Evolutionary conservation across 768 basidiomycete genomes (phyloP).

Genomic region (Candolleomyces efflorescens): DNA sequence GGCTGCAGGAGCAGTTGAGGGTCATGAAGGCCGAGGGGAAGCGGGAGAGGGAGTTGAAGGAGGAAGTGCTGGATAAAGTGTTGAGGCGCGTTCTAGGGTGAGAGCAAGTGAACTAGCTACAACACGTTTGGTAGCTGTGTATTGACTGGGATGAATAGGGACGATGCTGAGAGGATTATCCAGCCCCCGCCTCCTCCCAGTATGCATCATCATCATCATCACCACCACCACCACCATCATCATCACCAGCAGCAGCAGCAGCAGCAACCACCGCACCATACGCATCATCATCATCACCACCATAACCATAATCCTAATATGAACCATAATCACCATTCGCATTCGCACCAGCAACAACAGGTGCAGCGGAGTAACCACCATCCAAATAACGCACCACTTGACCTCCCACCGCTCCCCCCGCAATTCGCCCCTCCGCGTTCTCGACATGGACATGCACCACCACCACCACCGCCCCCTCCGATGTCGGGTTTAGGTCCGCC

Average conservation of each 20-base stretch:
- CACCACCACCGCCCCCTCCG: too few relatives aligned
- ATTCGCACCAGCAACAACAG: too few relatives aligned
- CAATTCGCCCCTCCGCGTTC: too few relatives aligned
- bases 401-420: too few relatives aligned
- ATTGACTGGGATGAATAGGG: neutral
- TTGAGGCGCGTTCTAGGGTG: constrained; percentile 24
- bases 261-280: neutral
- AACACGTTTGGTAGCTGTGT: too few relatives aligned
- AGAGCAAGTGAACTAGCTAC: too few relatives aligned
- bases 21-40: constrained; percentile 46
- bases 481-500: too few relatives aligned
- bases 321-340: too few relatives aligned
- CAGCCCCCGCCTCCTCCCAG: neutral
- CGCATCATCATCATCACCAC: neutral
- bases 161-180: constrained; percentile 1
- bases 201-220: neutral
- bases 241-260: neutral
- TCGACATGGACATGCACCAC: too few relatives aligned
- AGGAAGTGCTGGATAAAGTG: constrained; percentile 51
- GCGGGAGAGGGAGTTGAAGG: constrained; percentile 55
- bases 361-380: too few relatives aligned
- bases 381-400: too few relatives aligned
- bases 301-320: neutral
- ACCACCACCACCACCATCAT: neutral
- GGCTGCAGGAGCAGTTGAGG: constrained; percentile 61